Percentiles rank a stretch among this genome's conserved stretches.
These are phyloP conservation scores for Aspergillus biplanus DNA, from an alignment of 495 filamentous ascomycete genomes.

Conservation along the genomic window DNA sequence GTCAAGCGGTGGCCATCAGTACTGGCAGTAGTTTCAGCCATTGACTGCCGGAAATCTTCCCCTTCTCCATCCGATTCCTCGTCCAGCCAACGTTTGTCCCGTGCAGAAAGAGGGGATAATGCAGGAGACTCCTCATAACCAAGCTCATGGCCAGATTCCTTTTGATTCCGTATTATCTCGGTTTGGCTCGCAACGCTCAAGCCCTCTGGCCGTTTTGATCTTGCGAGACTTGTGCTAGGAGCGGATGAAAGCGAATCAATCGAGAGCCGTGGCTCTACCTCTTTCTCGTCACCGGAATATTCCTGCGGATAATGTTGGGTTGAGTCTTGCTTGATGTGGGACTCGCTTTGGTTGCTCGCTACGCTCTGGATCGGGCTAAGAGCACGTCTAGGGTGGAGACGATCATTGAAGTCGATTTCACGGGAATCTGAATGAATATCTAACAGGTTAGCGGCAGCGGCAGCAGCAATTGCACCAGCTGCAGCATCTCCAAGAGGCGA, in stretches of 20 bases:
- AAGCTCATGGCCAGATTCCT: conserved; percentile 38
- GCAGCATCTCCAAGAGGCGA: conserved; percentile 50
- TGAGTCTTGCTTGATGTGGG: conserved; percentile 23
- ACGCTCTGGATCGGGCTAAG: conserved; percentile 89
- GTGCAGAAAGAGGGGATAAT: conserved; percentile 30
- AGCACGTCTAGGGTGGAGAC: conserved; percentile 58
- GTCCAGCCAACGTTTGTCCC: conserved; percentile 51
- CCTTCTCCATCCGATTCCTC: conserved; percentile 57
- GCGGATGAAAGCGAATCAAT: conserved; percentile 57
- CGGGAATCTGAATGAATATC: conserved; percentile 43
- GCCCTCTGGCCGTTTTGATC: conserved; percentile 56
- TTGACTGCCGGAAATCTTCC: conserved; percentile 54
- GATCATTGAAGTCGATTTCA: conserved; percentile 54
- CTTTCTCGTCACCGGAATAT: conserved; percentile 31
- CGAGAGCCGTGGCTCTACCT: conserved; percentile 47
- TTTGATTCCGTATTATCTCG: conserved; percentile 47
- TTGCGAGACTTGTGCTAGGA: conserved; percentile 57
- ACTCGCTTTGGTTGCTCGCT: conserved; percentile 67
- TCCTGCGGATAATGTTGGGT: conserved; percentile 23
- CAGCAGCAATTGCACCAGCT: conserved; percentile 50
- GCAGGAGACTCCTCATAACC: conserved; percentile 42
- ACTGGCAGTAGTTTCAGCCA: conserved; percentile 46
- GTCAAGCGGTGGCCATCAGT: conserved; percentile 60
- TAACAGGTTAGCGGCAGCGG: conserved; percentile 48
- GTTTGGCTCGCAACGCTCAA: conserved; percentile 53